Base-by-base conservation (phyloP, 768 basidiomycete genomes). In the Boletus barrowsii region DNA sequence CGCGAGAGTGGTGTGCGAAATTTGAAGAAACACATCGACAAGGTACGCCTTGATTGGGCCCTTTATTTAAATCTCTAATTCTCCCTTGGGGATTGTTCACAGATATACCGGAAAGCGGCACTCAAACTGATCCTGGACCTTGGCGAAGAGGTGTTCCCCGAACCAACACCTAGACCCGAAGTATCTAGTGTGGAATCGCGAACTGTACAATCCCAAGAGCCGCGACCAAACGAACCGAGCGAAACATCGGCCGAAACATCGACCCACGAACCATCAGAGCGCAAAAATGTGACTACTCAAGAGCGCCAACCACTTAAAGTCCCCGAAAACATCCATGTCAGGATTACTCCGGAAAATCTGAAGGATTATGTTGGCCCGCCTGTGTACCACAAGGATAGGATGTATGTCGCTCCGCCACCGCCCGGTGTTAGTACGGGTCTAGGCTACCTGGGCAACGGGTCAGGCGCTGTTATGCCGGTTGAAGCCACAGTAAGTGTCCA, bases 21-120 rank as follows among this genome's bases (percentile, higher is more conserved):
- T 66, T 66, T 99, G 68, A 98, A 98, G 84, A 98, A 99, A 74
- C 90, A 95, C 64, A 96, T 99, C 51, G 96, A 99, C 66, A 98
- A 98, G 85, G 93, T 93, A 55, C 3, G 46, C n/a, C 6, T 33
- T n/a, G 29, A n/a, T 13, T 65, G 8, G 1, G 8, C 10, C 39
- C 24, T 13, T 4, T 35, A 10, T 7, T 18, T 29, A 17, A 1
- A 26, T 40, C 3, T 30, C 50, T 55, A 45, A 62, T 26, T 15
- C 3, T 24, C 14, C 1, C 17, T 14, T 35, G 14, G 15, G 7
- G 15, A 5, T 57, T 45, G 10, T 35, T 49, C 17, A 20, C 53
- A 98, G 93, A 94, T 99, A 53, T 98, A 95, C 72, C 84, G 97
- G 56, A 99, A 99, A 70, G 91, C 95, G 14, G 95, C 96, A 0